Evolutionary conservation across 139 green algal species (phyloP), one percentile per base, ranked within the genome.

Genomic region (Asterochloris erici): DNA sequence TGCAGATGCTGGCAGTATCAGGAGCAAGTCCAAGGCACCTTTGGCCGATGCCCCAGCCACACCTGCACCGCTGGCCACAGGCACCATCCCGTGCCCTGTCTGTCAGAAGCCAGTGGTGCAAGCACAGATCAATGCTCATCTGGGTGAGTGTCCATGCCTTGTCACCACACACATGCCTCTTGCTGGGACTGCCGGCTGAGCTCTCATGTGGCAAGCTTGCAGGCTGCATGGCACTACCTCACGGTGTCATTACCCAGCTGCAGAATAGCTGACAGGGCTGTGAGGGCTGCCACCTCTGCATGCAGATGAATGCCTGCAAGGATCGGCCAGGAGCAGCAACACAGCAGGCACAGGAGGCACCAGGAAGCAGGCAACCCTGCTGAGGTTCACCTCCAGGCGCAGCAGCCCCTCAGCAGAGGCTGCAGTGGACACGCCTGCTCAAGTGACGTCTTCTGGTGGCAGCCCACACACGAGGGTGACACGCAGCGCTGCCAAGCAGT

Each of bases 311-410:
- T 70, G 19, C 38, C 1, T 80, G 76, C 76, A 80, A 62, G 68
- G 14, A 69, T 24, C 14, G 60, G 76, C 14, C 60, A 70, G 60
- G 76, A 61, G 29, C 19, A 69, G 60, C 60, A 80, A 21, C 68
- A 61, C 9, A 26, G 68, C 21, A n/a, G 68, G 23, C 76, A 54
- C n/a, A 80, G 76, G 9, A 80, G 68, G 38, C n/a, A 62, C 17
- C 60, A 80, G 16, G 76, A 80, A 80, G 76, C 76, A 80, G 60
- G 68, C 76, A 9, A 80, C 76, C 15, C 61, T 80, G 17, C 76
- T 60, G 76, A 68, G 60, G 12, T 80, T 70, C 54, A 29, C 54
- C 68, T 64, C 76, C 61, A 70, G 16, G 13, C 12, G 29, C 12
- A n/a, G 16, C 16, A 24, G 21, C 60, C 23, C 24, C 23, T 24